phyloP scores from a whole-genome alignment of 441 rosid species.

The Biscutella laevigata region DNA sequence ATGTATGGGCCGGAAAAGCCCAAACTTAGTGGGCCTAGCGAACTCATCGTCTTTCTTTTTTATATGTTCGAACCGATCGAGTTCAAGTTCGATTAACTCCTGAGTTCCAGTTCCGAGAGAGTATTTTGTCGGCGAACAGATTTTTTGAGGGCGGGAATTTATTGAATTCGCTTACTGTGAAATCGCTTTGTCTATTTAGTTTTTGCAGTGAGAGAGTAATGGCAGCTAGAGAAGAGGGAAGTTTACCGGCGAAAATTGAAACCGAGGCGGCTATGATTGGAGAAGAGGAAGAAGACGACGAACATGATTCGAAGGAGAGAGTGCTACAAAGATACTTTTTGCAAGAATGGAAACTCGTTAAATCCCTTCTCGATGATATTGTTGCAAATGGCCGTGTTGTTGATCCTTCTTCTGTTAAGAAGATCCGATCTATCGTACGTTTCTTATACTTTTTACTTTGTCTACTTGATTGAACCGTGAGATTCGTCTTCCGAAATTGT shows the following conservation, averaged over 20 bases:
- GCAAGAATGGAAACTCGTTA: constrained; percentile 78
- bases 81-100: too few relatives aligned
- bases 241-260: constrained; percentile 14
- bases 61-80: too few relatives aligned
- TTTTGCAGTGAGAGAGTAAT: constrained; percentile 16
- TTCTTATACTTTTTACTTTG: background rate
- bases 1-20: too few relatives aligned
- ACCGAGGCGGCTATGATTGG: constrained; percentile 4
- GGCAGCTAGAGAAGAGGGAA: constrained; percentile 34
- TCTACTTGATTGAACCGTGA: background rate
- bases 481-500: background rate
- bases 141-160: constrained; percentile 2
- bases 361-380: constrained; percentile 63
- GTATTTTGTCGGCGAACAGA: too few relatives aligned
- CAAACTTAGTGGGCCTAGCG: too few relatives aligned
- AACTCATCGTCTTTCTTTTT: too few relatives aligned
- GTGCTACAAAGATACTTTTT: constrained; percentile 75
- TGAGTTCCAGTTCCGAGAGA: too few relatives aligned
- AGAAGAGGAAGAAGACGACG: constrained; percentile 56
- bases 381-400: constrained; percentile 56
- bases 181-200: too few relatives aligned
- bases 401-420: constrained; percentile 51
- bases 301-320: constrained; percentile 60
- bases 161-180: background rate
- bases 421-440: constrained; percentile 79